Percentiles rank a stretch among this genome's conserved stretches.
Conservation (phyloP, 2,329 filamentous ascomycete genomes). For the Blastomyces emzantsi region DNA sequence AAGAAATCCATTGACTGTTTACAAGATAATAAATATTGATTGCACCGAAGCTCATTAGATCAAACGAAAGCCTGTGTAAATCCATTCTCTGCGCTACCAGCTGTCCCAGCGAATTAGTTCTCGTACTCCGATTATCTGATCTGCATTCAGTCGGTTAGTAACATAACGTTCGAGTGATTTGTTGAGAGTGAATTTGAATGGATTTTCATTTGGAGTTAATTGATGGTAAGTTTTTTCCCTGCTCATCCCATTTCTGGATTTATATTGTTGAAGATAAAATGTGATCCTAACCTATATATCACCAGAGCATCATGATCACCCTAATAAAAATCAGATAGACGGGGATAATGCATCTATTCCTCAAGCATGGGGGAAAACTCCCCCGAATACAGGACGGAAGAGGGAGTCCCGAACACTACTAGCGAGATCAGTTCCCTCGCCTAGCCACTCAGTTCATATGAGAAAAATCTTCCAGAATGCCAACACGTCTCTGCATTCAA, state of each 20-base stretch:
- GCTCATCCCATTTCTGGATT: not conserved
- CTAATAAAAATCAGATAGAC: not conserved
- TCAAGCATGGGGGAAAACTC: conserved; percentile 5
- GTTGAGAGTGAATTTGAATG: not conserved
- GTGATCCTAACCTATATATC: not conserved
- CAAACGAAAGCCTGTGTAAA: not conserved
- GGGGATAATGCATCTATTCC: not conserved
- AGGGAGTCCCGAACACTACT: not conserved
- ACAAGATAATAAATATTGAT: not conserved
- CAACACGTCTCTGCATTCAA: conserved; percentile 1
- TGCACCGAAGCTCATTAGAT: not conserved
- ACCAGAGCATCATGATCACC: not conserved
- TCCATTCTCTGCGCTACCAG: not conserved
- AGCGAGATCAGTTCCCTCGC: not conserved
- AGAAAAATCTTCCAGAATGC: conserved; percentile 4
- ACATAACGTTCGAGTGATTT: not conserved
- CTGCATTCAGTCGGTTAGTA: not conserved
- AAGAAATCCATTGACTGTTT: not conserved
- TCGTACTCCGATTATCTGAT: not conserved
- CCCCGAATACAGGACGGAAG: conserved; percentile 5
- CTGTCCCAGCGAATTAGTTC: not conserved
- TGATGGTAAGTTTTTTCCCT: not conserved
- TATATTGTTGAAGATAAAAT: not conserved
- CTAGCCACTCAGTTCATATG: not conserved
- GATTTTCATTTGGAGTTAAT: not conserved